Evolutionary conservation across 371 early-diverging fungal genomes (phyloP).

Genomic region (Mucor circinelloides): DNA sequence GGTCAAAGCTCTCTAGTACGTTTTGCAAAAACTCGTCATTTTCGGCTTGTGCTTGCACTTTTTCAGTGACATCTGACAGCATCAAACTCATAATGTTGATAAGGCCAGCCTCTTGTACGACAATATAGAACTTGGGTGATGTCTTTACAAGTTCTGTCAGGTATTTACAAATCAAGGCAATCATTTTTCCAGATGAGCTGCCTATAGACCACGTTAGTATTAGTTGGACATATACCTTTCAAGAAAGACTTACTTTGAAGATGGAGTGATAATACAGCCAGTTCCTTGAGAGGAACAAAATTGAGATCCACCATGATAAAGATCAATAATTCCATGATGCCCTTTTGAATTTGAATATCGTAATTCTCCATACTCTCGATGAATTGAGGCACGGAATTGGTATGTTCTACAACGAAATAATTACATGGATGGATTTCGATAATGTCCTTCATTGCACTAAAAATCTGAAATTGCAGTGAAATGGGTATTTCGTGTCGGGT

Average conservation of each 20-base stretch:
- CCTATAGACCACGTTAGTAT: too few species aligned
- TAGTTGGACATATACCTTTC: background rate
- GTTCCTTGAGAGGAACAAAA: constrained; percentile 70
- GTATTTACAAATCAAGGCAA: constrained; percentile 55
- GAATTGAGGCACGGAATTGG: constrained; percentile 54
- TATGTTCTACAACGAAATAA: constrained; percentile 56
- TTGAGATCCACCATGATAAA: constrained; percentile 66
- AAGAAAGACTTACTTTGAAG: constrained; percentile 53
- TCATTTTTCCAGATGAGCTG: constrained; percentile 55
- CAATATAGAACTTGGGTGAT: constrained; percentile 55
- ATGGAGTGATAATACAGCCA: constrained; percentile 64
- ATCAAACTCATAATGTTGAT: constrained; percentile 63
- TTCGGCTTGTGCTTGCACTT: constrained; percentile 4
- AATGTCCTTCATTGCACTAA: constrained; percentile 41
- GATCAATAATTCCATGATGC: constrained; percentile 56
- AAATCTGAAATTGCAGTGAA: constrained; percentile 31
- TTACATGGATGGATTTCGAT: constrained; percentile 54
- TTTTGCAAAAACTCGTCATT: constrained; percentile 45
- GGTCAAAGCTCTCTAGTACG: constrained; percentile 54
- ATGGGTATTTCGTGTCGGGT: constrained; percentile 15
- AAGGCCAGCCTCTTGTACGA: constrained; percentile 68
- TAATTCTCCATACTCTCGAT: constrained; percentile 61
- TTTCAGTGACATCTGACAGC: constrained; percentile 56
- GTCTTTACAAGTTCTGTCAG: constrained; percentile 46
- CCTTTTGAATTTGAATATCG: constrained; percentile 50